Base-by-base conservation (phyloP, 129 eudicot genomes). In the Artemisia annua region DNA sequence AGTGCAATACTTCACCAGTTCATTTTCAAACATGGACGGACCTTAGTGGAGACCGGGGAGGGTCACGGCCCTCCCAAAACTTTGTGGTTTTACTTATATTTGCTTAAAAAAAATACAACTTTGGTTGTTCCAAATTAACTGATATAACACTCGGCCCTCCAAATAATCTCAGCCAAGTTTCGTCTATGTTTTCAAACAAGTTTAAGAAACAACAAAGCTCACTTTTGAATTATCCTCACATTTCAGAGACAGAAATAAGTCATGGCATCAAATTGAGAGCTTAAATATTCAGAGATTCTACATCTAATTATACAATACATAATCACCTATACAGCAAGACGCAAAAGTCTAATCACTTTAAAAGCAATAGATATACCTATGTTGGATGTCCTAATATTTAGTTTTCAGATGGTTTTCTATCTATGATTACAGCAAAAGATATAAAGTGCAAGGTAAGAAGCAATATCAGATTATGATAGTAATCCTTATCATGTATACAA, bases 341-440 rank as follows among this genome's bases (percentile, higher is more conserved):
- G 55, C 55, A 50, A 13, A 32, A 32, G 39, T 32, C 7, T 32
- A 32, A 32, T 32, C 7, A 32, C 39, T 32, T 32, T 32, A 3
- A 4, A 30, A 50, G 55, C 16, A 50, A 4, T n/a, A 12, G 55
- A 50, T 50, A 13, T 1, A 13, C 55, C 7, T 5, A 32, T 4
- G 39, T 32, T 6, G 39, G 39, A 13, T 50, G 17, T 50, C 55
- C 14, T 50, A 50, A 11, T 50, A 50, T 50, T 17, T 4, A 60
- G 18, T 24, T 60, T 7, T 22, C 48, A 69, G 30, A n/a, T 52
- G 46, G 49, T 18, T 69, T 69, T 69, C 63, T 52, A 16, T 32
- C 39, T 69, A 69, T 39, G 15, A 69, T 53, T 30, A 12, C 62
- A 69, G 63, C 51, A 53, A 19, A 52, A 30, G 28, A 35, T 69